Conservation (phyloP, 2,329 filamentous ascomycete genomes). For the Nemania sp. region DNA sequence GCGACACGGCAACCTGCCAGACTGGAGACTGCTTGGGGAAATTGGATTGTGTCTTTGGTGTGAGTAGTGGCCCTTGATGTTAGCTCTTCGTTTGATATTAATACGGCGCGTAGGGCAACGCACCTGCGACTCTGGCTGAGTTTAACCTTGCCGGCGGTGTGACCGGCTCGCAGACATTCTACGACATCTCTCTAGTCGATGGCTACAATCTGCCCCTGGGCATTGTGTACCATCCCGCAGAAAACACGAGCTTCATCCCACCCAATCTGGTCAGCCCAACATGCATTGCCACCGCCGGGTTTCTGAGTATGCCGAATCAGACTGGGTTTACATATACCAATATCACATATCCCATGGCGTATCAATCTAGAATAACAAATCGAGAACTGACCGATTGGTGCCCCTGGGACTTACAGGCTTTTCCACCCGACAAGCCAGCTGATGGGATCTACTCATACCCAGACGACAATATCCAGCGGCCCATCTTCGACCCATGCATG, state of each 20-base stretch:
- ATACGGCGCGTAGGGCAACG: slow-evolving; percentile 67
- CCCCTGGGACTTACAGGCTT: slow-evolving; percentile 80
- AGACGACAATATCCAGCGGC: slow-evolving; percentile 77
- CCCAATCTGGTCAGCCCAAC: slow-evolving; percentile 81
- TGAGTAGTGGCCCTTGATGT: slow-evolving; percentile 56
- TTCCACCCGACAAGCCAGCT: slow-evolving; percentile 75
- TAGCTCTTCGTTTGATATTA: not conserved
- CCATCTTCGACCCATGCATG: slow-evolving; percentile 80
- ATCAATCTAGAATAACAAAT: slow-evolving; percentile 70
- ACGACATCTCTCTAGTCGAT: slow-evolving; percentile 87
- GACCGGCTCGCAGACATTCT: slow-evolving; percentile 74
- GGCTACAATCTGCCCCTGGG: slow-evolving; percentile 84
- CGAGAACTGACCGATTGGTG: slow-evolving; percentile 76
- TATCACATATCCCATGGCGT: slow-evolving; percentile 73
- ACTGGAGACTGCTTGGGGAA: slow-evolving; percentile 82
- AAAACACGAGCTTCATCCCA: slow-evolving; percentile 74
- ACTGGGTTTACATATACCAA: slow-evolving; percentile 73
- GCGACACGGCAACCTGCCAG: slow-evolving; percentile 73
- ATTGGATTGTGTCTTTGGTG: slow-evolving; percentile 75
- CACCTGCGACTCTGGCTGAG: slow-evolving; percentile 82
- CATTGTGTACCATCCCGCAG: slow-evolving; percentile 69
- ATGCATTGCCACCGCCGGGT: slow-evolving; percentile 78
- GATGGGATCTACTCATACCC: slow-evolving; percentile 85
- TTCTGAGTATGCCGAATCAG: slow-evolving; percentile 65
- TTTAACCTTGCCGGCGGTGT: slow-evolving; percentile 79